Base-by-base conservation (phyloP, 768 basidiomycete species). In the Pleurotus sapidus region DNA sequence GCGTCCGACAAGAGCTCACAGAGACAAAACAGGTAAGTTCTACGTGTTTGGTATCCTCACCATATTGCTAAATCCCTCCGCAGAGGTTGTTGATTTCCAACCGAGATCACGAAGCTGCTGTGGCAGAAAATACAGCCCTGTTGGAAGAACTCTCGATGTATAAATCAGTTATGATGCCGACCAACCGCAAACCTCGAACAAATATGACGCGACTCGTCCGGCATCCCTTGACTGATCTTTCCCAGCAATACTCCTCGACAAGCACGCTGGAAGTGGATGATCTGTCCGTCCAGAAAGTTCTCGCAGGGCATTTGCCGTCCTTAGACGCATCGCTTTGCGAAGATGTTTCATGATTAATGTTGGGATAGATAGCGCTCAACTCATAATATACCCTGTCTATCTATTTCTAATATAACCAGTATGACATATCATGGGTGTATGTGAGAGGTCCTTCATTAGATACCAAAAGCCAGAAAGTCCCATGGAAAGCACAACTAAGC, bases 1-100 rank as follows among this genome's bases (percentile, higher is more conserved):
- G 86, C 55, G 84, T 97, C 53, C 80, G 94, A 37, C 75, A 80
- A 56, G 93, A 96, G 67, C 73, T 95, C 49, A 84, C 91, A 2
- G 86, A 92, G 56, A 78, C 82, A 4, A 93, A 93, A 69, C 89
- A 91, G 71, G 93, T 91, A 59, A 58, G 87, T 72, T 24, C 20
- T 23, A 40, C n/a, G 34, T 17, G n/a, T 57, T 42, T 4, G 0
- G 38, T 18, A n/a, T 34, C 30, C 48, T 48, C 5, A 48, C 11
- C 24, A 57, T 24, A 27, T 8, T 51, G 20, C 40, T 45, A 20
- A 38, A 43, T 25, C 23, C 42, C 34, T 55, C 30, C 54, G 40
- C 63, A 87, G 84, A 78, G 77, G 75, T 70, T 86, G 27, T 74
- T 77, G 4, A 62, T 73, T 60, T 70, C 80, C 50, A 72, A 67